Evolutionary conservation across 768 basidiomycete species (phyloP).

Genomic region (Hebeloma cylindrosporum): DNA sequence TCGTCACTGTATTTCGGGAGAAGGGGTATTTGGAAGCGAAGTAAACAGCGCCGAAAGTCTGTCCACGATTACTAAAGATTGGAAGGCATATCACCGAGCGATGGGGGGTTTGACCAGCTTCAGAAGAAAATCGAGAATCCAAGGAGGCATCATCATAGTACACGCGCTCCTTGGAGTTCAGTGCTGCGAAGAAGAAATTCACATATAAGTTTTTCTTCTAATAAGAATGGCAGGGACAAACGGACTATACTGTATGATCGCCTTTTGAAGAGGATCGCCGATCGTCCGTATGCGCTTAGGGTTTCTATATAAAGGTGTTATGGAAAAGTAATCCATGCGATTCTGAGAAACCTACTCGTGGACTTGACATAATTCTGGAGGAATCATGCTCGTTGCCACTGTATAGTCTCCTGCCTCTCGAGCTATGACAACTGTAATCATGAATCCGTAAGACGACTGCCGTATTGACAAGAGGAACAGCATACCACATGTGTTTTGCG

Average conservation of each 20-base stretch:
- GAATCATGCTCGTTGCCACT: slow-evolving; percentile 63
- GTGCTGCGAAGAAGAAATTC: slow-evolving; percentile 36
- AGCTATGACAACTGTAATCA: slow-evolving; percentile 55
- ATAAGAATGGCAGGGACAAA: slow-evolving; percentile 1
- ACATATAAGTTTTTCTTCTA: neutral
- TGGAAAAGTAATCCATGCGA: neutral
- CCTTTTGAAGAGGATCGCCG: slow-evolving; percentile 60
- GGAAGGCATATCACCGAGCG: slow-evolving; percentile 68
- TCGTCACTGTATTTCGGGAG: slow-evolving; percentile 56
- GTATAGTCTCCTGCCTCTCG: slow-evolving; percentile 71
- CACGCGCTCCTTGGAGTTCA: slow-evolving; percentile 64
- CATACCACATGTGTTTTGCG: slow-evolving; percentile 60
- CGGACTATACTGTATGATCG: slow-evolving; percentile 67
- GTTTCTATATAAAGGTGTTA: slow-evolving; percentile 40
- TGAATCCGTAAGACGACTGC: neutral
- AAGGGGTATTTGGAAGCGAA: slow-evolving; percentile 67
- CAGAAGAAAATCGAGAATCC: slow-evolving; percentile 69
- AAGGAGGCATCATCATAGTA: slow-evolving; percentile 60
- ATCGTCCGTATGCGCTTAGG: slow-evolving; percentile 60
- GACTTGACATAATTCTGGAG: slow-evolving; percentile 61
- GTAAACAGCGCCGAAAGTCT: slow-evolving; percentile 73
- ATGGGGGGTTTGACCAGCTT: slow-evolving; percentile 59
- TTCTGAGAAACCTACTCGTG: slow-evolving; percentile 51
- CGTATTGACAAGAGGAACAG: slow-evolving; percentile 1
- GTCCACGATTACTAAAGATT: slow-evolving; percentile 72